Conservation (phyloP, 2,329 filamentous ascomycete species). For the Aspergillus ruber region DNA sequence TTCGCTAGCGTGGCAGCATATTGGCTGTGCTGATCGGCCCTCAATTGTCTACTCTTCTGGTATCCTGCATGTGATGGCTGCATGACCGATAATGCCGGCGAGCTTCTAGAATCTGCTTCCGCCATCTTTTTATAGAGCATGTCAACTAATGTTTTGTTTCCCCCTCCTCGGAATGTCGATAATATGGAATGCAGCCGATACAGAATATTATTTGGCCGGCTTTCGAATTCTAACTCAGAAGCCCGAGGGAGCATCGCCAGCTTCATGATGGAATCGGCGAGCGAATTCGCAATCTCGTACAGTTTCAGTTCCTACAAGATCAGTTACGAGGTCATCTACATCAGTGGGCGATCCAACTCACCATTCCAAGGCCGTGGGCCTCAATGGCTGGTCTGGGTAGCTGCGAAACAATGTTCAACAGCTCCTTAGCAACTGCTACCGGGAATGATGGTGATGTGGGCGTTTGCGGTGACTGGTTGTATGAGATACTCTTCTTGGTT, state of each 20-base stretch:
- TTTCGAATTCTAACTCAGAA: constrained; percentile 12
- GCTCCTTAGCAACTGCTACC: constrained; percentile 42
- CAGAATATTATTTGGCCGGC: constrained; percentile 15
- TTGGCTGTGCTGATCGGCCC: background rate
- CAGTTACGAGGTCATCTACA: constrained; percentile 1
- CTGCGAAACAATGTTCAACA: constrained; percentile 38
- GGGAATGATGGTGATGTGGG: constrained; percentile 19
- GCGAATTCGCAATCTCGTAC: constrained; percentile 20
- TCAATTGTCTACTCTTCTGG: background rate
- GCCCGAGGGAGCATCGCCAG: constrained; percentile 9
- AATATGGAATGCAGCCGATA: constrained; percentile 16
- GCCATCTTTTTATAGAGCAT: constrained; percentile 20
- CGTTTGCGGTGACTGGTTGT: constrained; percentile 10
- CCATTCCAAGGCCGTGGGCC: constrained; percentile 44
- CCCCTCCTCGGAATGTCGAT: constrained; percentile 15
- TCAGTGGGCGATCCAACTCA: background rate
- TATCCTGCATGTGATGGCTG: background rate
- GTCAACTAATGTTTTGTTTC: constrained; percentile 15
- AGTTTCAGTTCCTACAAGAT: constrained; percentile 20
- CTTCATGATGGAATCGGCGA: constrained; percentile 18
- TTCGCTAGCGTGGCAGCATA: background rate
- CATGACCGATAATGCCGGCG: constrained; percentile 1
- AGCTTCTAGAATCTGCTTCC: constrained; percentile 9
- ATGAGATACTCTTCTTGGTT: constrained; percentile 20
- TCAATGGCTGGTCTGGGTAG: constrained; percentile 44